Evolutionary conservation across 1,139 yeast species (phyloP).

Genomic region (Pichia sp.): DNA sequence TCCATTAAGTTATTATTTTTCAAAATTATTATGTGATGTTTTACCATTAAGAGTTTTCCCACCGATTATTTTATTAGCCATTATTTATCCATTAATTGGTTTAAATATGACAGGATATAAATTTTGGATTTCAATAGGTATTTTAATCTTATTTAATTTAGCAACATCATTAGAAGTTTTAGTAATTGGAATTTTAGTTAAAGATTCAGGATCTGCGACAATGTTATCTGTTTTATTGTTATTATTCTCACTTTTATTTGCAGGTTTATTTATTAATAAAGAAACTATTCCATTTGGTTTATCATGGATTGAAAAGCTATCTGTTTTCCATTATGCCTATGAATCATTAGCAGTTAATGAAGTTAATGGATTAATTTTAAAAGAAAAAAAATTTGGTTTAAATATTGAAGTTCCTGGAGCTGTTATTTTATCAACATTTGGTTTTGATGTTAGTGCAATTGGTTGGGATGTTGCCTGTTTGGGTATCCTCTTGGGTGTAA

Average conservation of each 20-base stretch:
- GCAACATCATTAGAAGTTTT: constrained; percentile 81
- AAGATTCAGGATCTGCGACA: constrained; percentile 92
- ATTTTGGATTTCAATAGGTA: constrained; percentile 63
- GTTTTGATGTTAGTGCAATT: constrained; percentile 77
- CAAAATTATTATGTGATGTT: constrained; percentile 84
- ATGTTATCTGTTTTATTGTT: constrained; percentile 79
- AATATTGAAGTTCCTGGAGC: constrained; percentile 99
- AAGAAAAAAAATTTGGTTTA: constrained; percentile 85
- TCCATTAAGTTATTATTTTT: constrained; percentile 75
- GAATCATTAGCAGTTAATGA: constrained; percentile 90
- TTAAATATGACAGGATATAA: constrained; percentile 71
- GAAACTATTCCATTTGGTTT: constrained; percentile 66
- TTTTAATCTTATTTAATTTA: constrained; percentile 74
- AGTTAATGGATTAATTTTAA: constrained; percentile 78
- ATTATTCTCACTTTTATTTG: constrained; percentile 79
- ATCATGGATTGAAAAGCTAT: constrained; percentile 74
- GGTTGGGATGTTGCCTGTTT: constrained; percentile 56
- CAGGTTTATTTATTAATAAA: constrained; percentile 86
- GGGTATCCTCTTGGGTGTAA: constrained; percentile 31
- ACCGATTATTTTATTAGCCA: constrained; percentile 73
- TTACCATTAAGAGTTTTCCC: constrained; percentile 86
- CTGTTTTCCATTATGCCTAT: constrained; percentile 92
- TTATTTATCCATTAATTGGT: constrained; percentile 90
- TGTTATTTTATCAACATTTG: constrained; percentile 88
- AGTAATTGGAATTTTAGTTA: constrained; percentile 76